These are phyloP conservation scores for Pelargonium australe DNA, from an alignment of 441 rosid genomes.

Conservation along the genomic window DNA sequence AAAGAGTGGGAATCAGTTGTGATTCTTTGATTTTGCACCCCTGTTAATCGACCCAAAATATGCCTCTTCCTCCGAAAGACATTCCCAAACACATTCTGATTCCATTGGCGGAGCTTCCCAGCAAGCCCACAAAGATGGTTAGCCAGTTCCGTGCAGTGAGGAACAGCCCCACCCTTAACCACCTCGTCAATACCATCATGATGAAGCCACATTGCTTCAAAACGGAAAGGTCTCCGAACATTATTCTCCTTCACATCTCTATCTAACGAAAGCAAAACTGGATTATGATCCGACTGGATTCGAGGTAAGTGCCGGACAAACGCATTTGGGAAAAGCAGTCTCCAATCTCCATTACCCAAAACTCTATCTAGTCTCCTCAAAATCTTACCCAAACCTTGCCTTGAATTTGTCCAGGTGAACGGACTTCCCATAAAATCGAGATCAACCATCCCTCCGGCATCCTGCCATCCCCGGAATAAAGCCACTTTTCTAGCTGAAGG, in stretches of 20 bases:
- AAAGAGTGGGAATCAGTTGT: no score
- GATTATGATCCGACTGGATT: not conserved
- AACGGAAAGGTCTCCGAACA: not conserved
- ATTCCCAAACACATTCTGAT: not conserved
- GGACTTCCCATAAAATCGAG: no score
- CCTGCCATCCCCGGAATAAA: no score
- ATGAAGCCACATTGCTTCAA: not conserved
- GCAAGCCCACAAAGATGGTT: not conserved
- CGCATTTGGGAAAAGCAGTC: not conserved
- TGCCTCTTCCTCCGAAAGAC: no score
- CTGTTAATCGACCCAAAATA: no score
- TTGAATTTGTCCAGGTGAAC: no score
- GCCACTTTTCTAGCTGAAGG: no score
- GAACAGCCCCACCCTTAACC: no score
- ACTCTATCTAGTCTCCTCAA: not conserved
- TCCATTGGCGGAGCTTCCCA: not conserved
- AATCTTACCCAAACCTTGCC: no score
- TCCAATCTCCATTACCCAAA: not conserved
- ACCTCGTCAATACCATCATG: not conserved
- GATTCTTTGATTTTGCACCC: no score
- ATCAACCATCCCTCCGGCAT: no score
- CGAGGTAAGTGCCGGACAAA: not conserved
- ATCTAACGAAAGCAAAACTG: not conserved
- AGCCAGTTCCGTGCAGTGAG: no score
- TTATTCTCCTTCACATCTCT: fast-evolving